Evolutionary conservation across 2,329 filamentous ascomycete genomes (phyloP), one percentile per base, ranked within the genome.

Genomic region (Penicillium fuscoglaucum): DNA sequence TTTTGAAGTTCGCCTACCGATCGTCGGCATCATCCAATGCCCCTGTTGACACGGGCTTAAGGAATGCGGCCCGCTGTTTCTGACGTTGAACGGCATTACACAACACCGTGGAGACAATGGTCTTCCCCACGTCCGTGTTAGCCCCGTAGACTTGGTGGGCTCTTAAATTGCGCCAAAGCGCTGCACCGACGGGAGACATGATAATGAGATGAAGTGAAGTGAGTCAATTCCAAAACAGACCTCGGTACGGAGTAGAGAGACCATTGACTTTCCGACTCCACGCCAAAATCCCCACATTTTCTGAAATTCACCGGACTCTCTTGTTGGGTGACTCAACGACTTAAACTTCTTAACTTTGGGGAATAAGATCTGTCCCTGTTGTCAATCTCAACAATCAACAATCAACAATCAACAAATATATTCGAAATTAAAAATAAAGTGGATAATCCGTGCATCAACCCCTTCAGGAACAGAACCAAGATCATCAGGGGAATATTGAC

Each of bases 81-180:
- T 76, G 75, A 28, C 76, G 78, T 39, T 76, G 77, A 4, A 87
- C 82, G 9, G 87, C 83, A 61, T 84, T 86, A 72, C 86, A 89
- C 4, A 96, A 79, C 13, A 91, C 75, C 0, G 90, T 91, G 2
- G 89, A 88, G 58, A 92, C 83, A 33, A 96, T 84, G 0, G 91
- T 96, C 79, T 96, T 96, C 63, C 91, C 91, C 28, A 95, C 90
- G 64, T 90, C 86, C 0, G 91, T 95, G 68, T 93, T 95, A 47
- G 91, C 89, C 29, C 91, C 91, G 68, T 90, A 96, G 39, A 96
- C 79, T 74, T 95, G 90, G 66, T 90, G 84, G 13, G 85, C 81
- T 60, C 86, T 84, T 54, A 93, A 79, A 9, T 83, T 84, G 60
- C 87, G 85, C 84, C 87, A 90, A 39, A 92, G 79, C 48, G 86